Conservation (phyloP, 768 basidiomycete species). For the Tephrocybe sp. region DNA sequence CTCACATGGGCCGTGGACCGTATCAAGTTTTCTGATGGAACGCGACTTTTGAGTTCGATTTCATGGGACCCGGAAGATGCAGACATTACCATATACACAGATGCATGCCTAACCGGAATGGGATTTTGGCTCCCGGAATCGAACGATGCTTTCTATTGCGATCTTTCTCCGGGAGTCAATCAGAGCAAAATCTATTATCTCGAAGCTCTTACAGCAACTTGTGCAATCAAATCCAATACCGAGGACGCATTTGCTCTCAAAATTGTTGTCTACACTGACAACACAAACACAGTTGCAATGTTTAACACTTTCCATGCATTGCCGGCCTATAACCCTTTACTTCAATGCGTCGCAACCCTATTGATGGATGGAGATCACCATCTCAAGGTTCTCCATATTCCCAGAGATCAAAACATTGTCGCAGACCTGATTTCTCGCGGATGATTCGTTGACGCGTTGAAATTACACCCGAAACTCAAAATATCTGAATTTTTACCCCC, state of each 20-base stretch:
- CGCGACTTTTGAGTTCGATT: background rate
- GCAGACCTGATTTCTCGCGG: too few species aligned
- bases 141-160: background rate
- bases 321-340: conserved; percentile 26
- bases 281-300: conserved; percentile 31
- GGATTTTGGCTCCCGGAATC: background rate
- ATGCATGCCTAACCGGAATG: background rate
- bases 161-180: background rate
- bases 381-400: too few species aligned
- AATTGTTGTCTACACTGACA: too few species aligned
- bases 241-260: too few species aligned
- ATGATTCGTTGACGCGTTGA: too few species aligned
- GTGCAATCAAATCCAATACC: conserved; percentile 9
- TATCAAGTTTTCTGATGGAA: background rate
- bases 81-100: background rate
- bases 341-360: too few species aligned
- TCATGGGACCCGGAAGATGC: background rate
- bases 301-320: conserved; percentile 25
- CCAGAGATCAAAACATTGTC: too few species aligned
- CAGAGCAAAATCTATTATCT: too few species aligned
- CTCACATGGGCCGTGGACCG: background rate
- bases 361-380: too few species aligned
- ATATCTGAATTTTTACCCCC: conserved; percentile 18
- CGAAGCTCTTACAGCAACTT: background rate
- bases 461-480: background rate